phyloP scores from a whole-genome alignment of 352 stramenopile species.

The Nothophytophthora sp. region DNA sequence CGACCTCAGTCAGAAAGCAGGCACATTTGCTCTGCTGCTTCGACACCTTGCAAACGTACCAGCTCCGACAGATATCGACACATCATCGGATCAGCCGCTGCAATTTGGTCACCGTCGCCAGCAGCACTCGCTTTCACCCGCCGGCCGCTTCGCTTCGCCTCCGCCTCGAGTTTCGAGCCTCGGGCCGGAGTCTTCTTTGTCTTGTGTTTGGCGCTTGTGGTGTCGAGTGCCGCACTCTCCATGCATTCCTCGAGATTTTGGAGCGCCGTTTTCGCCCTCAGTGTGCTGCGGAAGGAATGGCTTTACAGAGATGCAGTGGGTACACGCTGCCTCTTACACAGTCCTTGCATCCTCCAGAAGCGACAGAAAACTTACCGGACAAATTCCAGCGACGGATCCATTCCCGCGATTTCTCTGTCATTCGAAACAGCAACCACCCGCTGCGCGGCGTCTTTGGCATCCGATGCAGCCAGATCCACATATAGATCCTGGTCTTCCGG shows the following conservation, averaged over 20 bases:
- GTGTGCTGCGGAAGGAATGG: conserved; percentile 36
- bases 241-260: conserved; percentile 20
- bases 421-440: background rate
- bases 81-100: conserved; percentile 33
- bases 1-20: too few relatives aligned
- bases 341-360: background rate
- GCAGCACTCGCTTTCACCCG: conserved; percentile 3
- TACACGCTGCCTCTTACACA: background rate
- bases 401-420: background rate
- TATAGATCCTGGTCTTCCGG: background rate
- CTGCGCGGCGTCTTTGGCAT: background rate
- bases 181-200: background rate
- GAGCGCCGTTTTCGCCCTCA: conserved; percentile 17
- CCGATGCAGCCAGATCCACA: background rate
- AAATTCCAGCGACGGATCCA: conserved; percentile 26
- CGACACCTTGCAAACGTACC: conserved; percentile 12
- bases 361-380: conserved; percentile 17
- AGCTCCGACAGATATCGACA: conserved; percentile 34
- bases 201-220: background rate
- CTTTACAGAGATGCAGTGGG: conserved; percentile 5
- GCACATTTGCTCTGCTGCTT: too few relatives aligned
- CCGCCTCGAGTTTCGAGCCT: conserved; percentile 4
- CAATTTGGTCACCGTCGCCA: background rate
- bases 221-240: background rate
- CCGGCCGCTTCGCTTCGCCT: background rate